Evolutionary conservation across 208 protist genomes (phyloP), one percentile per base, ranked within the genome.

Genomic region (Plasmodiophora brassicae): DNA sequence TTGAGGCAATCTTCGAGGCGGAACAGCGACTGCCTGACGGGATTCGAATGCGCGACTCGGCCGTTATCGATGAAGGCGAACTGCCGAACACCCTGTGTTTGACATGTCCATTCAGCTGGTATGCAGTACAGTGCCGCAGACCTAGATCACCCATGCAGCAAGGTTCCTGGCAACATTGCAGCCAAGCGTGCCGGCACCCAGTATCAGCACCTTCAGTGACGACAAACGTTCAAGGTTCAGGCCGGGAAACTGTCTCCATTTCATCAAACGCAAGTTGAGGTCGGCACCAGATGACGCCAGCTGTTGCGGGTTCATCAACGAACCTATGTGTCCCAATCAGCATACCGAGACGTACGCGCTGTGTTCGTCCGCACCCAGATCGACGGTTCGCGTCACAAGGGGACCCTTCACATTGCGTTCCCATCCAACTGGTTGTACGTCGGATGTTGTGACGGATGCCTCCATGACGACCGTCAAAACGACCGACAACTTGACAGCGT

Each of bases 251-350:
- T 98, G 93, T 35, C 97, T 93, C 97, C 98, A 99, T 88, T 97
- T 95, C 97, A 99, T 99, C 78, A 99, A 91, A 44, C 94, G 92
- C 0, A 99, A 87, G 92, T 99, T 99, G n/a, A 97, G 91, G 84
- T 95, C 92, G 1, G 93, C 93, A 0, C 93, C 84, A 25, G 83
- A 88, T n/a, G 54, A 44, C 1, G 85, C 46, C 35, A 89, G 45
- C 25, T 20, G 14, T n/a, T 84, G 28, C 36, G 88, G 88, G 22
- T 85, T 85, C 88, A 89, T 86, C 43, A 43, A 43, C 36, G 43
- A 36, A 36, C 84, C 71, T 71, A 89, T 25, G 22, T 86, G 45
- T 46, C 71, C 45, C 14, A 5, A 36, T 78, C 5, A 78, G 65
- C 10, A n/a, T n/a, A n/a, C n/a, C n/a, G n/a, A n/a, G n/a, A n/a